Evolutionary conservation across 192 early-diverging fungal genomes (phyloP), one percentile per base, ranked within the genome.

Genomic region (Entrophospora sp.): DNA sequence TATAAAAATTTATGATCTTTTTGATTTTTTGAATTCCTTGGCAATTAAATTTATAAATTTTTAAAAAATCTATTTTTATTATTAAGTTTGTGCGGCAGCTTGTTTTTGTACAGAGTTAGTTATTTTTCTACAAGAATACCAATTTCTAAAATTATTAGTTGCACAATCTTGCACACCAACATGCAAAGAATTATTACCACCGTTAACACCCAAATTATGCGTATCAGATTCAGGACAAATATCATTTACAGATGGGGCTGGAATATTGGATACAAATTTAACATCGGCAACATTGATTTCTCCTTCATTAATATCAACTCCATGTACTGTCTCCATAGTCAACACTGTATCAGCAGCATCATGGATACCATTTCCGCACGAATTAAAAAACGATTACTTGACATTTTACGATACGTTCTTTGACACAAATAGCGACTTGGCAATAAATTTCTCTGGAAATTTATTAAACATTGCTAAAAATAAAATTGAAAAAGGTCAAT

Each of bases 81-180:
- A 46, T 43, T 32, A 60, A 51, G 60, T 18, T 3, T 73, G 56
- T 18, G 22, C 61, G 2, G 71, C 67, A 1, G 61, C 67, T 25
- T 69, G 67, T 53, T 73, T 73, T n/a, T 69, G 71, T 35, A 56
- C 71, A 24, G 71, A 73, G 25, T 37, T 73, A 9, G 60, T 69
- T 32, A 4, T 67, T 28, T 73, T 73, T 42, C 27, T 73, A 7
- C 56, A 69, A 46, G 71, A 73, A 27, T 73, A 73, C 55, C 67
- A 73, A 43, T 51, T 42, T 20, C 31, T 73, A 37, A 73, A 73
- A 65, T 16, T 3, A 0, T 28, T 44, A 1, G 63, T 65, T 22
- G 36, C 27, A 9, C 46, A 52, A 36, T 37, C 12, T 65, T 65
- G 63, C 10, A 52, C 25, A 28, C 63, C 45, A 24, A 8, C 25